Base-by-base conservation (phyloP, 2,329 filamentous ascomycete genomes). In the Ascochyta koolunga region DNA sequence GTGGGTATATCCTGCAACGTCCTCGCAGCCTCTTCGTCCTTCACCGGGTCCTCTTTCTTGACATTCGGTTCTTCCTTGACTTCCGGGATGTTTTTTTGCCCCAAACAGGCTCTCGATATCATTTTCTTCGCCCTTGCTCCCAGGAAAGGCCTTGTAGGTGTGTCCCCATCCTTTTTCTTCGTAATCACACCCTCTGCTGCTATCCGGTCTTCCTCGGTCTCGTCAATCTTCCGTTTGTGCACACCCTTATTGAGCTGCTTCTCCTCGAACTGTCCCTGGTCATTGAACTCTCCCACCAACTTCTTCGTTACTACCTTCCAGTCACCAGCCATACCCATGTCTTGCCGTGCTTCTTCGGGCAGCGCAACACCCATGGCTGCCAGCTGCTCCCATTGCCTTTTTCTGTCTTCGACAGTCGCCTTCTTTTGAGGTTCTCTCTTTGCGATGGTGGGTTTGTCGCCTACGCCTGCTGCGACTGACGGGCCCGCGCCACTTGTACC, bases 251-350 rank as follows among this genome's bases (percentile, higher is more conserved):
- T 83, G 38, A 78, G 55, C 8, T 67, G 61, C 25, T 74, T 68
- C 7, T 52, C 70, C 38, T 79, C 78, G 6, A 77, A 78, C 49
- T 82, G 79, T 7, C 79, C 74, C 24, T 78, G 76, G 25, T 76
- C 71, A n/a, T 74, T 75, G 22, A 77, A 74, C 38, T 75, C 73
- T 5, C 74, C 73, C 10, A 71, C 78, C 13, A 80, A 63, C 37
- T 64, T 54, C 80, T 38, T 85, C 81, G 62, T 65, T 35, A 90
- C 84, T 5, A 83, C 86, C 54, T 91, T 86, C 93, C 93, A 99
- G 47, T 96, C 90, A 27, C 95, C 91, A 4, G 89, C 87, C 79
- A 97, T 86, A 5, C 93, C 92, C 85, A 97, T 86, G 55, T 95
- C 90, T 2, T 83, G 81, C 54, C 91, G 82, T 51, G 91, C 86